Evolutionary conservation across 768 basidiomycete species (phyloP).

Genomic region (Xerocomus spinulosus): DNA sequence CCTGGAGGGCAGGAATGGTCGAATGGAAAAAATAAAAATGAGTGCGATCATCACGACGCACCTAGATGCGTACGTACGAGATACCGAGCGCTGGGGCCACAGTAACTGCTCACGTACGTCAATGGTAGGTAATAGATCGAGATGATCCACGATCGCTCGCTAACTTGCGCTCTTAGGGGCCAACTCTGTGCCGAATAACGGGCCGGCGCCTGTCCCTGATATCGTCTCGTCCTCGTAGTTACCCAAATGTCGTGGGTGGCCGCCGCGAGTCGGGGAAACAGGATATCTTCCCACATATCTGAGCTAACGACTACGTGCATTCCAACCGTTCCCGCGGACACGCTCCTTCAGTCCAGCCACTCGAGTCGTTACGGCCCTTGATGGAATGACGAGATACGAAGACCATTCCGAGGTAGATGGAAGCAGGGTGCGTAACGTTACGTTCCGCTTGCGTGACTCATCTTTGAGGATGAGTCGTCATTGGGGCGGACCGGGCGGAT

Average conservation of each 20-base stretch:
- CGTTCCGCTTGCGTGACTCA: slow-evolving; percentile 5
- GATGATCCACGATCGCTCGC: slow-evolving; percentile 9
- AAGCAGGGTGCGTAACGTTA: slow-evolving; percentile 14
- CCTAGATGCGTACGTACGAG: slow-evolving; percentile 8
- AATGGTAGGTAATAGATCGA: slow-evolving; percentile 13
- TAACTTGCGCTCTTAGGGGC: slow-evolving; percentile 6
- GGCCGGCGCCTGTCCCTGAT: not conserved
- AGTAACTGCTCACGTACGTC: not conserved
- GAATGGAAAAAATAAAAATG: too few species aligned
- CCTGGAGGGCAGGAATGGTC: slow-evolving; percentile 1
- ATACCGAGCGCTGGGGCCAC: not conserved
- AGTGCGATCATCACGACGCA: slow-evolving; percentile 8
- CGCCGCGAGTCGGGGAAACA: not conserved
- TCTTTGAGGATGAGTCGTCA: slow-evolving; percentile 8
- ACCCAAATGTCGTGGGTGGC: slow-evolving; percentile 1
- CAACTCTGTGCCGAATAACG: not conserved
- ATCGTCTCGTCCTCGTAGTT: not conserved
- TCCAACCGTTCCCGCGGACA: slow-evolving; percentile 24
- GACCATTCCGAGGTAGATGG: slow-evolving; percentile 8
- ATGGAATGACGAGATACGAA: slow-evolving; percentile 17
- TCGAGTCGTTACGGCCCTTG: slow-evolving; percentile 12
- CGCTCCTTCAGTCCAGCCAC: slow-evolving; percentile 1
- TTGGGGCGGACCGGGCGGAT: slow-evolving; percentile 32
- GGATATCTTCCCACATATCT: slow-evolving; percentile 19
- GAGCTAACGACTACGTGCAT: slow-evolving; percentile 19